Evolutionary conservation across 1,139 yeast species (phyloP), one percentile per base, ranked within the genome.

Genomic region (Sugiyamaella novakii): DNA sequence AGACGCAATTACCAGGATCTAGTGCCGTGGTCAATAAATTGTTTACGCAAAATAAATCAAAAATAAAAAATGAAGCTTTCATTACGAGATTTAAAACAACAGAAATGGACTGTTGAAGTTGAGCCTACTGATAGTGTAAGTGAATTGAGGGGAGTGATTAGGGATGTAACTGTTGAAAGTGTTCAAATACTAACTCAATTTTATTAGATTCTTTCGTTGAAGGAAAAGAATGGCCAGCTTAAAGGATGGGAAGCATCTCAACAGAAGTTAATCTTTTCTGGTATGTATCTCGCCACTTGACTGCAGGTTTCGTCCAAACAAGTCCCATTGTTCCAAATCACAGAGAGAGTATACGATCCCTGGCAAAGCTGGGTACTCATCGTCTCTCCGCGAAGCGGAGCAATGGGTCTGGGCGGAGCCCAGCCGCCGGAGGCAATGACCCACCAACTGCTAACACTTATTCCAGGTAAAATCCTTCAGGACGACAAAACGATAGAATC

Each of bases 71-170:
- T 92, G 95, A 86, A 84, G 71, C 75, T 94, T 58, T 80, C 84
- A 48, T 81, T 92, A 68, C 89, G 91, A 68, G 96, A 92, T 70
- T 87, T 92, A 71, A 89, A 91, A 73, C 94, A 92, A 73, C 91
- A 87, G 66, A 87, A 83, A 67, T 81, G 91, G 68, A 78, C 89
- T 35, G 65, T 92, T 55, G 96, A 87, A 30, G 80, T 89, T 49
- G 95, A 85, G 53, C 75, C 78, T 14, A 58, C 78, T 18, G 88
- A 83, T 49, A 78, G 87, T 2, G 94, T 82, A 71, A 57, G 84
- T 77, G 15, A 3, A 5, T 7, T n/a, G n/a, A 12, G n/a, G 30
- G 12, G n/a, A 33, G 11, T 2, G 19, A n/a, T n/a, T n/a, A n/a
- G n/a, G n/a, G n/a, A n/a, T n/a, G n/a, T n/a, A n/a, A n/a, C n/a